Evolutionary conservation across 306 rosid species (phyloP), one percentile per base, ranked within the genome.

Genomic region (Vigna mungo): DNA sequence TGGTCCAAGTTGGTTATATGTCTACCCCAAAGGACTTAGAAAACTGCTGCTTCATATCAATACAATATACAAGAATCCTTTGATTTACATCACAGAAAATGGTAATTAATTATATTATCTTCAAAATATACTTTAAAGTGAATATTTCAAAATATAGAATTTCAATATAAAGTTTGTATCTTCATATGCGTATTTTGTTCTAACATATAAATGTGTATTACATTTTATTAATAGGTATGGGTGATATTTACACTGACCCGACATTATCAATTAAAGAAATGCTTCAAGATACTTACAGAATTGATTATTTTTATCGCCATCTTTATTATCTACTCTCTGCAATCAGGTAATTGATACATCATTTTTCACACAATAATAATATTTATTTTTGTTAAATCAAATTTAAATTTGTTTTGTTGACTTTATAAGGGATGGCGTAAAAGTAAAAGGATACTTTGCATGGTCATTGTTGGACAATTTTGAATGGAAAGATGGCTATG

Each of bases 401-500:
- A 34, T 36, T 6, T 0, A 1, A 36, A 36, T 36, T 36, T 36
- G 1, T 6, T 36, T 36, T 36, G 9, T 36, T 36, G 41, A 36
- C 2, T 36, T 34, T 32, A 54, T 5, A n/a, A 87, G 91, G 80
- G 51, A 41, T 21, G 93, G 90, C 0, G 89, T 59, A 3, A 86
- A 80, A 0, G 87, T 91, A 39, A 79, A 86, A 16, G 93, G 93
- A 9, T 91, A 84, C 23, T 81, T 81, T 81, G 90, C 87, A 55
- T 89, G 96, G 96, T 85, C 93, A 0, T 66, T 91, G 15, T 2
- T 91, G 18, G 96, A 91, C 67, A 84, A 89, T n/a, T 89, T 85
- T 51, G 93, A 91, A 80, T 91, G 93, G 93, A 3, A 3, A 1
- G 56, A 8, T 0, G 96, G 92, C 0, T 89, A 77, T 23, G 76